Evolutionary conservation across 495 filamentous ascomycete genomes (phyloP).

Genomic region (Umbilicaria muhlenbergii): DNA sequence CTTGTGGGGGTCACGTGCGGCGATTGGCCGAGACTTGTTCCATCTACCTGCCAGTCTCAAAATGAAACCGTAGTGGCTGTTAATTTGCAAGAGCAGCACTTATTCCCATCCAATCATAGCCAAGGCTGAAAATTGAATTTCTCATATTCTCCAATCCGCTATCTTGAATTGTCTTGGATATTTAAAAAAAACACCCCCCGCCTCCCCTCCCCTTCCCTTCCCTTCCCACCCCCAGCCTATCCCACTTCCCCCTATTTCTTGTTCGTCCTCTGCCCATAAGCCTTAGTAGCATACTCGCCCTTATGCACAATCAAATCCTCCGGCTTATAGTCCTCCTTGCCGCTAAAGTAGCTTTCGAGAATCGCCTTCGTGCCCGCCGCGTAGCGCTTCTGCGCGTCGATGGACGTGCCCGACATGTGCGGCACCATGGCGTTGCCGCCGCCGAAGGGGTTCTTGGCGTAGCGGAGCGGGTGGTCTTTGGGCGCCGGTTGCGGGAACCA

Average conservation of each 20-base stretch:
- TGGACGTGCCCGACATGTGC: conserved; percentile 94
- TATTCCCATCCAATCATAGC: too few species aligned
- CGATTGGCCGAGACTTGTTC: too few species aligned
- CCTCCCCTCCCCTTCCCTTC: too few species aligned
- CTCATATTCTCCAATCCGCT: too few species aligned
- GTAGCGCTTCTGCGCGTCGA: conserved; percentile 95
- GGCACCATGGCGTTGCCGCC: conserved; percentile 97
- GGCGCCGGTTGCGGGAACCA: conserved; percentile 91
- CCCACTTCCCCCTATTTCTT: conserved; percentile 12
- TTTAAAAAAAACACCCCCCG: too few species aligned
- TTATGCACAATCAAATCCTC: conserved; percentile 86
- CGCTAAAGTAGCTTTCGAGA: conserved; percentile 77
- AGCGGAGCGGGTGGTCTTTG: conserved; percentile 83
- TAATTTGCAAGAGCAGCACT: too few species aligned
- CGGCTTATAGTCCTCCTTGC: conserved; percentile 69
- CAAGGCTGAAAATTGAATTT: too few species aligned
- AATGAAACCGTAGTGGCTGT: too few species aligned
- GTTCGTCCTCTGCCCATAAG: conserved; percentile 72
- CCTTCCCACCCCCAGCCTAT: too few species aligned
- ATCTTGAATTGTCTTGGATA: too few species aligned
- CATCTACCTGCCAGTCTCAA: too few species aligned
- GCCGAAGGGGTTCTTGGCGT: conserved; percentile 85
- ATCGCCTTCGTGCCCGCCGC: conserved; percentile 80
- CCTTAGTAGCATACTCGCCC: conserved; percentile 91
- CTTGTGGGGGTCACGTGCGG: too few species aligned